phyloP scores from a whole-genome alignment of 192 early-diverging fungal genomes.

The Coemansia sp. region DNA sequence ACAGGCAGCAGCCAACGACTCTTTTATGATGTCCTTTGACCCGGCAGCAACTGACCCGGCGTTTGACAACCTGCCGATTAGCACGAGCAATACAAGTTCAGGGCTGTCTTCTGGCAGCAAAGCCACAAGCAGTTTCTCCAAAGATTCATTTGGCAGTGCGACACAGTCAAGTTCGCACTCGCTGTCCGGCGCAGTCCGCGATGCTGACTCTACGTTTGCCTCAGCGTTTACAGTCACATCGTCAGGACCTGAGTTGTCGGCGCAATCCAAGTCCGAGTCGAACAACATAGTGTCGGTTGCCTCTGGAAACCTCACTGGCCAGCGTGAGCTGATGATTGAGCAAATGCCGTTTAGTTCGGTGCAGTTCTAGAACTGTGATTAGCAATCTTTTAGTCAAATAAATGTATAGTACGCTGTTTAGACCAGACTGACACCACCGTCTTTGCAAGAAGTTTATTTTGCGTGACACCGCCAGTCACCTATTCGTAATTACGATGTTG shows the following conservation, averaged over 20 bases:
- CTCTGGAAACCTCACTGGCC: slow-evolving; percentile 17
- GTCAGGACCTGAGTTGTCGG: neutral
- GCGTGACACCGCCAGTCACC: too few species aligned
- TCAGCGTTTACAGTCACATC: neutral
- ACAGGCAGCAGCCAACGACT: neutral
- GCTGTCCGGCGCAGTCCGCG: neutral
- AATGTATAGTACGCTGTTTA: neutral
- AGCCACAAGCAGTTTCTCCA: neutral
- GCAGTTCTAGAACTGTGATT: slow-evolving; percentile 9
- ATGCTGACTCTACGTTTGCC: neutral
- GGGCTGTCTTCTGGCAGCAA: neutral
- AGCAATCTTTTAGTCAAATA: neutral
- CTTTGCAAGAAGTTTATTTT: too few species aligned
- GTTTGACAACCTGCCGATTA: neutral
- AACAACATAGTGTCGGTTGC: slow-evolving; percentile 34
- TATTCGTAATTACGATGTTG: neutral
- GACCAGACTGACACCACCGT: too few species aligned
- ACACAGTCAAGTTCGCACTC: neutral
- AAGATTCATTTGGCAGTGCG: neutral
- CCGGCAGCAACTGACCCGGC: neutral
- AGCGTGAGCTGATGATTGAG: slow-evolving; percentile 51
- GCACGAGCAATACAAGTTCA: neutral
- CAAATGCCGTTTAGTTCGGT: slow-evolving; percentile 18
- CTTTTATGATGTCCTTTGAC: slow-evolving; percentile 5
- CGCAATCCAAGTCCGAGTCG: slow-evolving; percentile 3